Evolutionary conservation across 148 eudicot genomes (phyloP).

Genomic region (Dysphania ambrosioides): DNA sequence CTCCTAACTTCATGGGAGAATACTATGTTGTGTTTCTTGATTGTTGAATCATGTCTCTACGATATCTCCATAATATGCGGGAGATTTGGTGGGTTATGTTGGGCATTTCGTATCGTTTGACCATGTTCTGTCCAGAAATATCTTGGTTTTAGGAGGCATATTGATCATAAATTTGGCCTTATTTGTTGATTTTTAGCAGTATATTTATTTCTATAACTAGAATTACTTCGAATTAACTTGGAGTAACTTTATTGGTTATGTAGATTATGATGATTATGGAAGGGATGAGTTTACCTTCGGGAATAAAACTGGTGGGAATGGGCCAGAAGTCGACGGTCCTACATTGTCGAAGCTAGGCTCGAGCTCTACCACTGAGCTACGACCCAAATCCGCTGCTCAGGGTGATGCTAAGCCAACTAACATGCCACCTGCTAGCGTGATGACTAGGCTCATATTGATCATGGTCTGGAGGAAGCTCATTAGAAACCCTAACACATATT

Average conservation of each 20-base stretch:
- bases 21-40: background rate
- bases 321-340: constrained; percentile 54
- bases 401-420: constrained; percentile 48
- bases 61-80: constrained; percentile 3
- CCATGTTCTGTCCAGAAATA: constrained; percentile 20
- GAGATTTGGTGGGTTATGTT: constrained; percentile 16
- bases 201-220: no score
- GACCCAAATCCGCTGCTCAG: constrained; percentile 46
- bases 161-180: constrained; percentile 16
- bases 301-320: constrained; percentile 43
- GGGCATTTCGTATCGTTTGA: background rate
- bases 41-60: background rate
- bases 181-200: constrained; percentile 6
- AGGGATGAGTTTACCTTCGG: constrained; percentile 83
- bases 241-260: background rate
- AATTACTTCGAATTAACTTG: background rate
- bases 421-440: constrained; percentile 81
- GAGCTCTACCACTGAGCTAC: constrained; percentile 87
- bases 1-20: background rate
- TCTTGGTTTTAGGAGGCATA: constrained; percentile 26
- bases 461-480: constrained; percentile 94
- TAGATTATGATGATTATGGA: constrained; percentile 87
- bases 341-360: constrained; percentile 82
- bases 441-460: constrained; percentile 76
- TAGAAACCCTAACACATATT: constrained; percentile 80